Conservation (phyloP, 257 asterid species). For the Ophiorrhiza pumila region DNA sequence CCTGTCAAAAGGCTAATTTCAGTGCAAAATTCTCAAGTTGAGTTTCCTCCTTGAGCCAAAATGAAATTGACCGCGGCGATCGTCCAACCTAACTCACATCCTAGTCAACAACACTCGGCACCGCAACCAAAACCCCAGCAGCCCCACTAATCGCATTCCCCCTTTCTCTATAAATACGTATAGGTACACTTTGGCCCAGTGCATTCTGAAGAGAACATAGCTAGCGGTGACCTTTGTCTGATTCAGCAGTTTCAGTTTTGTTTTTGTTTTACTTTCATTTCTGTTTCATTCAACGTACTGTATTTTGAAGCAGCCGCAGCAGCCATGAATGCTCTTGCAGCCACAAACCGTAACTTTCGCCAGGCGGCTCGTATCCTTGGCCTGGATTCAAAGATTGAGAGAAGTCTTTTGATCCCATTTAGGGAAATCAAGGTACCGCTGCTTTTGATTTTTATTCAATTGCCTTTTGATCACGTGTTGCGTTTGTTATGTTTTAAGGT, state of each 20-base stretch:
- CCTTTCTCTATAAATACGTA: not conserved
- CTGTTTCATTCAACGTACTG: not conserved
- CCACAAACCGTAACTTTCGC: conserved; percentile 86
- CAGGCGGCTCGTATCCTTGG: conserved; percentile 90
- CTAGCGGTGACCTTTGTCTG: not conserved
- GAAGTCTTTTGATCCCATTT: conserved; percentile 86
- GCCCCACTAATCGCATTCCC: not conserved
- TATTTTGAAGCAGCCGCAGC: too few species aligned
- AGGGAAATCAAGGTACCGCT: conserved; percentile 82
- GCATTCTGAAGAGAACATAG: too few species aligned
- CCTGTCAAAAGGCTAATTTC: too few species aligned
- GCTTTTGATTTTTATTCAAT: not conserved
- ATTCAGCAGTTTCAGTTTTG: not conserved
- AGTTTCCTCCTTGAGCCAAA: not conserved
- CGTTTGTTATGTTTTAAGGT: not conserved
- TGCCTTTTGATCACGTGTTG: not conserved
- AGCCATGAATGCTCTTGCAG: conserved; percentile 89
- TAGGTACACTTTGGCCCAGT: not conserved
- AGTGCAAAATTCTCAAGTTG: too few species aligned
- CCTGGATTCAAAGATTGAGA: conserved; percentile 76
- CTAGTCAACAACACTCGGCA: not conserved
- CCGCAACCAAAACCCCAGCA: not conserved
- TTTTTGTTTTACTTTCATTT: not conserved
- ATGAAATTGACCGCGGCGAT: not conserved
- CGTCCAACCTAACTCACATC: conserved; percentile 1